Evolutionary conservation across 23 red algal genomes (phyloP).

Genomic region (Gracilaria domingensis): DNA sequence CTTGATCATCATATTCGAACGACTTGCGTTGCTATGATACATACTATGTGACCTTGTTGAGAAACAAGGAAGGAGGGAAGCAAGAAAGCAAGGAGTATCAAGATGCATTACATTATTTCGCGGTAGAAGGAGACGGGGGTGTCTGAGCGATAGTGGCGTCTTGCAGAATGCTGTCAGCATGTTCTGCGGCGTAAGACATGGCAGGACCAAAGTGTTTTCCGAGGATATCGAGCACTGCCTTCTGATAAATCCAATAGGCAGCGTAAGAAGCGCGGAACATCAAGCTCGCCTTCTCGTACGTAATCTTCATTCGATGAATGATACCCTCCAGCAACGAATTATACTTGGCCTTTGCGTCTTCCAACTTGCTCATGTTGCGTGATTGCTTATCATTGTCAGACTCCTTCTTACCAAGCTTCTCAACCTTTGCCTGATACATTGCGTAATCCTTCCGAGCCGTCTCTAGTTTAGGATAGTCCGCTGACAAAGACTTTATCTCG

Average conservation of each 20-base stretch:
- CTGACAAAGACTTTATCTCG: conserved; percentile 52
- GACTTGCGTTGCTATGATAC: neutral
- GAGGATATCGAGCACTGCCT: conserved; percentile 22
- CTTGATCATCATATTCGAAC: no score
- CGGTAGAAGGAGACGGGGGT: neutral
- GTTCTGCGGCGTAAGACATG: conserved; percentile 31
- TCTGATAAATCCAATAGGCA: conserved; percentile 70
- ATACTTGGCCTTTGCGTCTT: conserved; percentile 67
- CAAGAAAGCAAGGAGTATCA: neutral
- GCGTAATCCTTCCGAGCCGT: conserved; percentile 57
- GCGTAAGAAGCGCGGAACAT: conserved; percentile 69
- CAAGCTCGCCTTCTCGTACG: conserved; percentile 50
- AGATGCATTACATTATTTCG: neutral
- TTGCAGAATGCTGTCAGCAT: conserved; percentile 19
- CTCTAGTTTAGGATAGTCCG: conserved; percentile 38
- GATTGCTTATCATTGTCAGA: conserved; percentile 51
- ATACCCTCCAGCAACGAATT: conserved; percentile 40
- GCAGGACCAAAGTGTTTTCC: conserved; percentile 37
- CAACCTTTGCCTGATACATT: conserved; percentile 76
- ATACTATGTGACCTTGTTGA: neutral
- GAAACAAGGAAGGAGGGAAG: neutral
- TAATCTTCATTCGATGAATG: conserved; percentile 56
- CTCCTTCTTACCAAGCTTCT: conserved; percentile 71
- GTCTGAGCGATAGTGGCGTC: neutral
- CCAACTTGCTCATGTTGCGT: conserved; percentile 69